These are phyloP conservation scores for Populus hybrid DNA, from an alignment of 441 rosid genomes.

Conservation along the genomic window DNA sequence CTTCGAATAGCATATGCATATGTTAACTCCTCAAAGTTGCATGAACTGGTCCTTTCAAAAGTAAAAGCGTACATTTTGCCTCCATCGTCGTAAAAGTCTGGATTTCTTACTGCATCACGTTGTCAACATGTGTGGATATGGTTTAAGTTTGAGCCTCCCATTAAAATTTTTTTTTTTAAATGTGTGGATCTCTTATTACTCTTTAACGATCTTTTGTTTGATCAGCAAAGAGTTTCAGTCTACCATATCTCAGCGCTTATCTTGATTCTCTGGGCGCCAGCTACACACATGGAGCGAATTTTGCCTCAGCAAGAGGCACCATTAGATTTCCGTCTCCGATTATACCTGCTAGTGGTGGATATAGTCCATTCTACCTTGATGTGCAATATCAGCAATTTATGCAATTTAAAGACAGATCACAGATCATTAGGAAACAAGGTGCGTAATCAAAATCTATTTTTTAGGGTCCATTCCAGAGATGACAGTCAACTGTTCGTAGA, in stretches of 20 bases:
- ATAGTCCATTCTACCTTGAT: conserved; percentile 64
- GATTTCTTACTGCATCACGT: background rate
- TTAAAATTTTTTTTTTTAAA: background rate
- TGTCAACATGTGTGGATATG: background rate
- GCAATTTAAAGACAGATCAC: conserved; percentile 55
- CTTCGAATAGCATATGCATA: too few relatives aligned
- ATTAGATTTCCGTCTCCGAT: conserved; percentile 25
- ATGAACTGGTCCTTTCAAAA: background rate
- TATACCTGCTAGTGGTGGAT: conserved; percentile 37
- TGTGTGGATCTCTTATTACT: background rate
- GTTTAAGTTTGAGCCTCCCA: too few relatives aligned
- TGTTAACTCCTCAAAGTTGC: too few relatives aligned
- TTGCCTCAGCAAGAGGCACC: conserved; percentile 42
- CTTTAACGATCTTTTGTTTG: background rate
- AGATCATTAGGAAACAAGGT: conserved; percentile 28
- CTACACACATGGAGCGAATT: conserved; percentile 45
- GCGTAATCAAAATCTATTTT: background rate
- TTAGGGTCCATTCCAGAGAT: background rate
- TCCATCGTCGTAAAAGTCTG: background rate
- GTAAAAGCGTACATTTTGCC: background rate
- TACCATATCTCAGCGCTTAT: conserved; percentile 40
- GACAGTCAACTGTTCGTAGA: background rate
- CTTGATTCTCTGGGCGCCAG: conserved; percentile 34
- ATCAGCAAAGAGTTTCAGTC: conserved; percentile 29
- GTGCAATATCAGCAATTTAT: conserved; percentile 68